A percentile compares a stretch with the other conserved stretches of the same genome.
Evolutionary conservation across 2,329 filamentous ascomycete genomes (phyloP).

Genomic region (Hymenoscyphus linearis): DNA sequence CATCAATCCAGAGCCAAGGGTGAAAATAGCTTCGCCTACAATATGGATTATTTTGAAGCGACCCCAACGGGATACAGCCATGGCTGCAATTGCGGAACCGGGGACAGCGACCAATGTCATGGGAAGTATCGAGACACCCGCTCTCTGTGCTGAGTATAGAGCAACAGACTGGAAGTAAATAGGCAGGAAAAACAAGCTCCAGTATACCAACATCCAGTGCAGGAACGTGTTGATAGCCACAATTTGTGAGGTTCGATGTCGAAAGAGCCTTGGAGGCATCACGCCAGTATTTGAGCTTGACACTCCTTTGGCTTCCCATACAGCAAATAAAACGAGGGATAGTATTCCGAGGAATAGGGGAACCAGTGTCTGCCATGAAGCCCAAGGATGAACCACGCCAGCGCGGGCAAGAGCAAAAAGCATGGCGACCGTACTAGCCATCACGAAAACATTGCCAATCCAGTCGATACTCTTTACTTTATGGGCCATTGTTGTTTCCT

Average conservation of each 20-base stretch:
- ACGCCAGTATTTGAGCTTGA: background rate
- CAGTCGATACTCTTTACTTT: conserved; percentile 37
- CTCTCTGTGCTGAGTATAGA: background rate
- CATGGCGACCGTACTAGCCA: conserved; percentile 35
- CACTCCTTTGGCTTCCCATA: background rate
- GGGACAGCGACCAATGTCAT: conserved; percentile 9
- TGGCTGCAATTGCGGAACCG: conserved; percentile 29
- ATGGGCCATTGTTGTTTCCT: background rate
- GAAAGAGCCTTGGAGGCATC: background rate
- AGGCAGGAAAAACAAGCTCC: conserved; percentile 6
- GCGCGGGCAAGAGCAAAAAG: conserved; percentile 33
- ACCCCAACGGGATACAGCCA: conserved; percentile 9
- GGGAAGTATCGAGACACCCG: background rate
- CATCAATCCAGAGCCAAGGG: conserved; percentile 7
- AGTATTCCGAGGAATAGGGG: conserved; percentile 32
- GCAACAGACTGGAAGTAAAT: conserved; percentile 7
- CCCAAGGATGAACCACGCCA: conserved; percentile 6
- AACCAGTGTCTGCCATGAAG: conserved; percentile 11
- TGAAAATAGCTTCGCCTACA: conserved; percentile 25
- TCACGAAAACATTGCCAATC: conserved; percentile 40
- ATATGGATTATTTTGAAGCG: conserved; percentile 31
- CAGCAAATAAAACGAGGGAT: conserved; percentile 20
- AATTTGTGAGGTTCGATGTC: conserved; percentile 26
- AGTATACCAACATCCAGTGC: background rate
- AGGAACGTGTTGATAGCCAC: conserved; percentile 28